Conservation (phyloP, 306 rosid genomes). For the Lagenaria siceraria region DNA sequence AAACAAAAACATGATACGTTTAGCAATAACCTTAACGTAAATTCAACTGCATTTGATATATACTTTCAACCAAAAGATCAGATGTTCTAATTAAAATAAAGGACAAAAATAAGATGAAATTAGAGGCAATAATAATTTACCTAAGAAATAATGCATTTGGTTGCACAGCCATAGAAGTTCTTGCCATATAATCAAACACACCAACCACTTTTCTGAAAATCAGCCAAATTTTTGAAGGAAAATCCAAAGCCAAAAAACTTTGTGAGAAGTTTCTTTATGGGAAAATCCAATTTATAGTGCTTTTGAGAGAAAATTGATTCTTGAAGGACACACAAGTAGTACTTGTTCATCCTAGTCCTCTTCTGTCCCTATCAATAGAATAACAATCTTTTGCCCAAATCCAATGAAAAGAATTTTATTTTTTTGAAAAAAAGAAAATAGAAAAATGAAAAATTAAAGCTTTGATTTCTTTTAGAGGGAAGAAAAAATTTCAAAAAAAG, state of each 20-base stretch:
- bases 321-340: neutral
- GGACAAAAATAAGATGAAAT: too few relatives aligned
- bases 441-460: neutral
- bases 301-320: neutral
- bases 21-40: too few relatives aligned
- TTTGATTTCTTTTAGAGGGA: neutral
- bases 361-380: neutral
- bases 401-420: neutral
- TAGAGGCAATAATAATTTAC: too few relatives aligned
- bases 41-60: too few relatives aligned
- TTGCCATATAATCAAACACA: neutral
- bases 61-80: too few relatives aligned
- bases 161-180: neutral
- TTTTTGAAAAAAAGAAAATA: neutral
- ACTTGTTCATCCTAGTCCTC: neutral
- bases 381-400: slow-evolving; percentile 1
- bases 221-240: neutral
- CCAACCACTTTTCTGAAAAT: neutral
- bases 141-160: neutral
- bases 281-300: neutral
- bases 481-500: neutral
- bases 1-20: neutral
- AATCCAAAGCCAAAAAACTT: neutral
- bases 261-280: neutral
- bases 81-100: too few relatives aligned